Conservation (phyloP, 768 basidiomycete genomes). For the Mycena amicta region DNA sequence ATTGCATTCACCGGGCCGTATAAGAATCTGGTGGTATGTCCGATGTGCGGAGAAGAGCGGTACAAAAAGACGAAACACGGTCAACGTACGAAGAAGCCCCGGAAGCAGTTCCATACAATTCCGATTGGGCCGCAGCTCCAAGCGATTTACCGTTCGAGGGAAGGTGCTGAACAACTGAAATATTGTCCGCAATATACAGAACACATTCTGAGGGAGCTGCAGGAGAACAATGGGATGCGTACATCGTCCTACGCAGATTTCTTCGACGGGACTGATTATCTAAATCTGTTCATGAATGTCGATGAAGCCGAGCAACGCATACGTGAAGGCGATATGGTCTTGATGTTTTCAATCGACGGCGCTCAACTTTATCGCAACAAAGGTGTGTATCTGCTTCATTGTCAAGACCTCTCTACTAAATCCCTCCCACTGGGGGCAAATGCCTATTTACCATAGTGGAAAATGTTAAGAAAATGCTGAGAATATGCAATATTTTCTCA, state of each 20-base stretch:
- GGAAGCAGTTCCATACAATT: constrained; percentile 39
- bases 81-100: constrained; percentile 20
- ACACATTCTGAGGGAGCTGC: constrained; percentile 23
- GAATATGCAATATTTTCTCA: no score
- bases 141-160: constrained; percentile 27
- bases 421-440: no score
- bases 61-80: constrained; percentile 15
- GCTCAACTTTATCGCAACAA: constrained; percentile 30
- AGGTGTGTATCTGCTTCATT: not conserved
- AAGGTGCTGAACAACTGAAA: constrained; percentile 30
- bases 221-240: not conserved
- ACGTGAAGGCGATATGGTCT: constrained; percentile 19
- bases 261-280: constrained; percentile 31
- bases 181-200: constrained; percentile 29
- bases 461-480: no score
- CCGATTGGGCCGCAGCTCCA: constrained; percentile 47
- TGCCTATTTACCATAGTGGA: no score
- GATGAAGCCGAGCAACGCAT: constrained; percentile 26
- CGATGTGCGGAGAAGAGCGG: constrained; percentile 27
- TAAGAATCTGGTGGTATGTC: constrained; percentile 18
- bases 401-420: no score
- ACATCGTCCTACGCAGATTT: constrained; percentile 21
- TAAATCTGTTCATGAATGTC: constrained; percentile 24
- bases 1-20: constrained; percentile 31
- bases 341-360: constrained; percentile 27